Percentiles rank a stretch among this genome's conserved stretches.
Evolutionary conservation across 768 basidiomycete species (phyloP).

Genomic region (Podaxis mareebaensis): DNA sequence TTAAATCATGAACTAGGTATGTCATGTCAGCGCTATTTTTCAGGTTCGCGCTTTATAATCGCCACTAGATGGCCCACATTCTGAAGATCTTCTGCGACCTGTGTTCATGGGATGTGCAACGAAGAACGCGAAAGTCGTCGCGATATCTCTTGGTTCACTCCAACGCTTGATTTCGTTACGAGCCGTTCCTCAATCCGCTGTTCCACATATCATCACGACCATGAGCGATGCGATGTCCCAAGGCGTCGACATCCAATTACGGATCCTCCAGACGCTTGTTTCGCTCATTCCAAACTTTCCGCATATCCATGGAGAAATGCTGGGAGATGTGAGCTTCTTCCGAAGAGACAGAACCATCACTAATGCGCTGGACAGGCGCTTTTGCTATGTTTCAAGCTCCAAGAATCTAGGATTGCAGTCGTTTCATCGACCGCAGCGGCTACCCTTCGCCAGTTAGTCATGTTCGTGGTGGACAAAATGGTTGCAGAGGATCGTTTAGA

Average conservation of each 20-base stretch:
- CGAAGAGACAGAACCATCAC: background rate
- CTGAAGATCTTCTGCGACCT: conserved; percentile 79
- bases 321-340: conserved; percentile 70
- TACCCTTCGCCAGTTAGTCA: conserved; percentile 91
- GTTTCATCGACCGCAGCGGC: conserved; percentile 98
- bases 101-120: conserved; percentile 95
- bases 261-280: conserved; percentile 89
- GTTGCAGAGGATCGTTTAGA: conserved; percentile 67
- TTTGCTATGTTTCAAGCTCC: conserved; percentile 91
- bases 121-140: conserved; percentile 91
- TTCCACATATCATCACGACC: conserved; percentile 78
- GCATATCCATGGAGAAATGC: conserved; percentile 72
- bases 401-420: conserved; percentile 94
- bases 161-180: conserved; percentile 87
- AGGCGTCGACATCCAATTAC: conserved; percentile 95
- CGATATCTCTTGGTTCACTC: conserved; percentile 86
- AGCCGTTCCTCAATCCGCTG: conserved; percentile 79
- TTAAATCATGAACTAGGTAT: conserved; percentile 9
- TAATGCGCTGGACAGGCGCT: conserved; percentile 59
- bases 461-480: conserved; percentile 98
- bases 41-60: background rate
- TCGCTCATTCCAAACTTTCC: conserved; percentile 89
- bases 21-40: conserved; percentile 5
- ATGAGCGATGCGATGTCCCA: conserved; percentile 89
- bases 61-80: conserved; percentile 67